These are phyloP conservation scores for Penicillium pulvis DNA, from an alignment of 495 filamentous ascomycete genomes.

Conservation along the genomic window DNA sequence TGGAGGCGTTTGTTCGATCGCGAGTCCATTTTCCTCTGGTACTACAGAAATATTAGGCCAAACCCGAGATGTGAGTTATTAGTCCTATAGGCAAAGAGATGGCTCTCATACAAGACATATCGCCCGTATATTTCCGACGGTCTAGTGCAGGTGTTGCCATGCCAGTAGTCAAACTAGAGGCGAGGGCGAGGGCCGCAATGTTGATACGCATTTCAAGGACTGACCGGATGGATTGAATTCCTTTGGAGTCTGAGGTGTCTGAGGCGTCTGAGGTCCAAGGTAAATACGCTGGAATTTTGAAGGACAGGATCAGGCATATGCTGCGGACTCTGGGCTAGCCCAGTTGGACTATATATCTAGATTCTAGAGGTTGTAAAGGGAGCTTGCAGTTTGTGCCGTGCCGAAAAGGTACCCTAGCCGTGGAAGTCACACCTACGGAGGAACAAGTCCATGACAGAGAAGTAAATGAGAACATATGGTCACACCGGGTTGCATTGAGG, in stretches of 20 bases:
- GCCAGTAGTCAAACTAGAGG: constrained; percentile 12
- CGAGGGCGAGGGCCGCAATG: constrained; percentile 11
- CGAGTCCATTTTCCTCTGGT: constrained; percentile 12
- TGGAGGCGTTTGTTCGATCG: constrained; percentile 21
- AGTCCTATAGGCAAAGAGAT: background rate
- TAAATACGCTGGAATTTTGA: too few relatives aligned
- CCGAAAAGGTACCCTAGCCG: background rate
- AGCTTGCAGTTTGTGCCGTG: background rate
- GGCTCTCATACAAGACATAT: constrained; percentile 7
- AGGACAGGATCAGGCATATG: background rate
- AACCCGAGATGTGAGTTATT: background rate
- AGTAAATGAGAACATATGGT: constrained; percentile 8
- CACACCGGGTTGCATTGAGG: constrained; percentile 21
- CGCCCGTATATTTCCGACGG: background rate
- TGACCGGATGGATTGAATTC: too few relatives aligned
- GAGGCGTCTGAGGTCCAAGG: too few relatives aligned
- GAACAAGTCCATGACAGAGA: background rate
- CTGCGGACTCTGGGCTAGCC: background rate
- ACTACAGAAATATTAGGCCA: constrained; percentile 10
- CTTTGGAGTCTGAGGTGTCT: background rate
- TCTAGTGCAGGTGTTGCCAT: constrained; percentile 6
- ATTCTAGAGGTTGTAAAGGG: background rate
- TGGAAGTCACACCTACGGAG: constrained; percentile 12
- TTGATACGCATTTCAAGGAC: constrained; percentile 18
- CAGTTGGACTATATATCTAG: background rate